phyloP scores from a whole-genome alignment of 305 asterid species.

The Solanum hybrid region DNA sequence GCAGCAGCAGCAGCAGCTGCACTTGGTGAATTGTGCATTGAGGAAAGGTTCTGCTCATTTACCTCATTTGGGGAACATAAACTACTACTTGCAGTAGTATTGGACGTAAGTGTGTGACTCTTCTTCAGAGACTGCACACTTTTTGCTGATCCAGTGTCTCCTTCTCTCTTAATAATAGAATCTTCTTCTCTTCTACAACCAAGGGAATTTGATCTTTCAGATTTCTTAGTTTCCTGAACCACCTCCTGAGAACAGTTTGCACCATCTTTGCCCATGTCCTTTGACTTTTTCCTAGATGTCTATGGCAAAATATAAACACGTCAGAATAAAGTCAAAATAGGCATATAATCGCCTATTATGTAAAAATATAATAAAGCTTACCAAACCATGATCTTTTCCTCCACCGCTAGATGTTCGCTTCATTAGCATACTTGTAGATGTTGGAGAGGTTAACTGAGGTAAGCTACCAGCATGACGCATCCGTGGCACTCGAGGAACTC shows the following conservation, averaged over 20 bases:
- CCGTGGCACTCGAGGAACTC: constrained; percentile 96
- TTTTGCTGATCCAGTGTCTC: constrained; percentile 33
- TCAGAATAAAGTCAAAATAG: constrained; percentile 2
- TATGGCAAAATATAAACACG: constrained; percentile 10
- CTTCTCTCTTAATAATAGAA: constrained; percentile 47
- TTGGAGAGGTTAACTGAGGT: constrained; percentile 67
- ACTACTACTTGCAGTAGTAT: constrained; percentile 36
- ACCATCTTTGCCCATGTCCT: constrained; percentile 58
- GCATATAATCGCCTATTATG: constrained; percentile 3
- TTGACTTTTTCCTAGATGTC: constrained; percentile 63
- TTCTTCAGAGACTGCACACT: constrained; percentile 37
- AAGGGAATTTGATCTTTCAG: constrained; percentile 41
- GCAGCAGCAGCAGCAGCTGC: constrained; percentile 52
- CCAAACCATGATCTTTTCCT: constrained; percentile 68
- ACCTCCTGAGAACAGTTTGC: constrained; percentile 37
- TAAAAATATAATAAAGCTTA: constrained; percentile 18
- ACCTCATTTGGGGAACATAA: constrained; percentile 49
- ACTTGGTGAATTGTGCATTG: constrained; percentile 41
- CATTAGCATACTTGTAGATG: constrained; percentile 59
- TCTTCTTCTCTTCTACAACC: constrained; percentile 53
- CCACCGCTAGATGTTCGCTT: constrained; percentile 68
- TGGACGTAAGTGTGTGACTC: constrained; percentile 16
- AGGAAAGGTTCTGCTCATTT: constrained; percentile 36
- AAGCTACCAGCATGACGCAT: constrained; percentile 95
- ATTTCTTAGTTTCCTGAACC: constrained; percentile 55